Conservation (phyloP, 2,329 filamentous ascomycete genomes). For the Stemphylium vesicarium region DNA sequence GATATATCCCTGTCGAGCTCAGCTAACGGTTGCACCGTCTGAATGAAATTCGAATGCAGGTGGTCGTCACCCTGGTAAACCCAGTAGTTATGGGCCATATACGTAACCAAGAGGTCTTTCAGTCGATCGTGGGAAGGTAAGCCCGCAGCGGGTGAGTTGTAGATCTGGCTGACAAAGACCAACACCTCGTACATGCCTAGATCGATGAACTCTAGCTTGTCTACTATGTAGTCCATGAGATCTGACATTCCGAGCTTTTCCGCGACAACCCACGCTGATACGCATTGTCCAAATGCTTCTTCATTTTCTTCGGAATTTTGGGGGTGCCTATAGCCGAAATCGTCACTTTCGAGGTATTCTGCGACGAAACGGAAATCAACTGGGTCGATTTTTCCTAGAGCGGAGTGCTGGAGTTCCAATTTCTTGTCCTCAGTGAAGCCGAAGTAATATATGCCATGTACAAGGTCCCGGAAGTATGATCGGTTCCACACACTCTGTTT, state of each 20-base stretch:
- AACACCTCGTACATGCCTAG: conserved; percentile 19
- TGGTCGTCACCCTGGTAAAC: conserved; percentile 17
- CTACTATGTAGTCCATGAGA: conserved; percentile 32
- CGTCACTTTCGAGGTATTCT: conserved; percentile 31
- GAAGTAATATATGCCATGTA: conserved; percentile 17
- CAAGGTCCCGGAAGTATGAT: conserved; percentile 20
- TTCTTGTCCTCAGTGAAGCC: conserved; percentile 16
- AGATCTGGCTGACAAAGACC: conserved; percentile 24
- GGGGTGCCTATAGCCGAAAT: conserved; percentile 26
- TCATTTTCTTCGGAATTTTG: conserved; percentile 19
- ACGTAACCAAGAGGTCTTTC: conserved; percentile 21
- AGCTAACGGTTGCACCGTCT: conserved; percentile 17
- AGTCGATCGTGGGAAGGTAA: conserved; percentile 2
- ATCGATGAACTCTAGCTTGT: conserved; percentile 23
- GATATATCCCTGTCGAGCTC: conserved; percentile 26
- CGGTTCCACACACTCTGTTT: conserved; percentile 20
- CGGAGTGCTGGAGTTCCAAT: conserved; percentile 25
- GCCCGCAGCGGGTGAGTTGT: not conserved
- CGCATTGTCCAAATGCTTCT: conserved; percentile 25
- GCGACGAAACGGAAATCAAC: conserved; percentile 33
- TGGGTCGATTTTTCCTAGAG: conserved; percentile 20
- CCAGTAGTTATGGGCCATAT: conserved; percentile 31
- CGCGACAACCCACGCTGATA: conserved; percentile 30
- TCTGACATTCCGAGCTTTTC: conserved; percentile 33
- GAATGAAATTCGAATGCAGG: conserved; percentile 11